phyloP scores from a whole-genome alignment of 495 filamentous ascomycete genomes.

The Tricharina praecox region DNA sequence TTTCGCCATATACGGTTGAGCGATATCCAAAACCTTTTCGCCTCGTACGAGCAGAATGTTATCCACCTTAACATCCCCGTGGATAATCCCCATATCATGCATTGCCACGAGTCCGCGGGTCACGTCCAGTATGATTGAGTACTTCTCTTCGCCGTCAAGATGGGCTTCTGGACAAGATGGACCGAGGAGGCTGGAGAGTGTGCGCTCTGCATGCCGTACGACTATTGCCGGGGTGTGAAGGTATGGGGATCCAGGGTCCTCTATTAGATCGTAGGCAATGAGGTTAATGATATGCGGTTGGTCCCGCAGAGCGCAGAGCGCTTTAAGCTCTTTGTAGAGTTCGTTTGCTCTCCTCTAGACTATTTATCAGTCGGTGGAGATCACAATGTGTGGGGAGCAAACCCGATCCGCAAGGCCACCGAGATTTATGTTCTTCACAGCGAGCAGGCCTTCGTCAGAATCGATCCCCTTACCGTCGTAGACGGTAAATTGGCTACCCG shows the following conservation, averaged over 20 bases:
- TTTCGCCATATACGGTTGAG: neutral
- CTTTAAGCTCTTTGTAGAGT: neutral
- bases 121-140: no score
- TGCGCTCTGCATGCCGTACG: neutral
- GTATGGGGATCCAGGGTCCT: neutral
- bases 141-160: no score
- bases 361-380: no score
- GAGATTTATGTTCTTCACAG: neutral
- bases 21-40: no score
- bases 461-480: neutral
- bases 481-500: neutral
- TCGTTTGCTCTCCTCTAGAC: neutral
- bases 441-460: neutral
- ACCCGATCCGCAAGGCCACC: neutral
- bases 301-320: neutral
- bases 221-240: neutral
- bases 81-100: neutral
- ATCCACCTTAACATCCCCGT: neutral
- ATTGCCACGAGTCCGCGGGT: neutral
- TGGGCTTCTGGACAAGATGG: no score
- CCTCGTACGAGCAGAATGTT: neutral
- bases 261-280: neutral
- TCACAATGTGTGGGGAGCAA: neutral
- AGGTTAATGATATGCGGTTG: neutral
- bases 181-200: neutral